Base-by-base conservation (phyloP, 345 rosid genomes). In the Moricandia arvensis region DNA sequence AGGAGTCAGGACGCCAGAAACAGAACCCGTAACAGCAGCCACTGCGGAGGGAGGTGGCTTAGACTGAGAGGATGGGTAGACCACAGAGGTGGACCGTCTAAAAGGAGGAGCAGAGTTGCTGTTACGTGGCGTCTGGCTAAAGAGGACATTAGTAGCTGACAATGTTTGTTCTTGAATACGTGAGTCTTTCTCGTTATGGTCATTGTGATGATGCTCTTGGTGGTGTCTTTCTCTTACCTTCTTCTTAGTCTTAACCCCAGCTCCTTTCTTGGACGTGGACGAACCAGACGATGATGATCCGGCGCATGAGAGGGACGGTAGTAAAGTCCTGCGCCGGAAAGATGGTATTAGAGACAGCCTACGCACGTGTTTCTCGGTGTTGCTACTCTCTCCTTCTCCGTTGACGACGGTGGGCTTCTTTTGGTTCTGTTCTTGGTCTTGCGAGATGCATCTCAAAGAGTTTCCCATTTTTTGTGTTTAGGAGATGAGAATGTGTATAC, bases 51-150 rank as follows among this genome's bases (percentile, higher is more conserved):
- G 30, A 69, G 75, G 61, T 43, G 76, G 71, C 61, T 21, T 21
- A 21, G 24, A 21, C 24, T 70, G 79, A 57, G 75, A 57, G 43
- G 78, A 55, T 24, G 91, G 89, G 82, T 83, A 90, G 43, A 92
- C 81, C n/a, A 87, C 76, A 4, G 98, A 95, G 55, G 93, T 70
- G 18, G 98, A 93, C 9, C 98, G 91, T 71, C 90, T 86, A 82
- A 90, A 89, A 1, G 92, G 83, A 76, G 84, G 74, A 12, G 86
- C 80, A 35, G 75, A 85, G 17, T 77, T 85, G 18, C 88, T 88
- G 67, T 78, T 83, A 53, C 85, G 84, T 29, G 84, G 86, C 29
- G 82, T 79, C 68, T 88, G 97, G 62, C 86, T 82, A 80, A 88
- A 90, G 77, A 91, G 86, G 63, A 89, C 81, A 74, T 79, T 79